Evolutionary conservation across 2,329 filamentous ascomycete species (phyloP).

Genomic region (Tolypocladium paradoxum): DNA sequence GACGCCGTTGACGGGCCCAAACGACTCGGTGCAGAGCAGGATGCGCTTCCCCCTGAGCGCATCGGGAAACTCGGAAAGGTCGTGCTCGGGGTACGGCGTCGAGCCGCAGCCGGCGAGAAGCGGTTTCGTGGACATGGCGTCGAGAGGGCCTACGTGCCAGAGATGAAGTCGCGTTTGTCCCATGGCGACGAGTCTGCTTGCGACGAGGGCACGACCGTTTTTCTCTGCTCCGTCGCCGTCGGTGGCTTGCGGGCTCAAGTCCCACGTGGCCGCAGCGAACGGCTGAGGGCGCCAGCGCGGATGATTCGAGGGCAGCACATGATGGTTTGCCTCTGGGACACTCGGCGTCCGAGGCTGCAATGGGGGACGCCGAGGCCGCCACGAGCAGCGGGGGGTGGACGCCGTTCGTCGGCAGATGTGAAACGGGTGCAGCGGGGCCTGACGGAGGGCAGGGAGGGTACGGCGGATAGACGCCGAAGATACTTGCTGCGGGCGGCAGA

Average conservation of each 20-base stretch:
- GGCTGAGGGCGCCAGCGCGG: not conserved
- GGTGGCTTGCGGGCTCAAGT: not conserved
- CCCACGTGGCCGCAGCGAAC: constrained; percentile 14
- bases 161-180: not conserved
- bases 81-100: constrained; percentile 18
- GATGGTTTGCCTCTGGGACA: constrained; percentile 5
- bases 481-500: too few relatives aligned
- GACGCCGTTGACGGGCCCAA: constrained; percentile 64
- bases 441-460: not conserved
- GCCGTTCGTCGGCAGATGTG: constrained; percentile 17
- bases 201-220: constrained; percentile 8
- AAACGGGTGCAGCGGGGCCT: not conserved
- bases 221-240: constrained; percentile 3
- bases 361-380: constrained; percentile 12
- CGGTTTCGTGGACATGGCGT: constrained; percentile 5
- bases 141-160: not conserved
- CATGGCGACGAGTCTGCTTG: not conserved
- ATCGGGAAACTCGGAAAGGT: constrained; percentile 33
- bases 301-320: constrained; percentile 6
- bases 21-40: constrained; percentile 59
- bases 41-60: constrained; percentile 49
- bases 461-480: not conserved
- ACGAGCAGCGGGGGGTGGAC: constrained; percentile 18
- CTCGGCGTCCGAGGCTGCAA: too few relatives aligned
- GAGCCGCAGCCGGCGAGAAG: constrained; percentile 1